phyloP scores from a whole-genome alignment of 176 grass and related monocot species.

The Carex scoparia region DNA sequence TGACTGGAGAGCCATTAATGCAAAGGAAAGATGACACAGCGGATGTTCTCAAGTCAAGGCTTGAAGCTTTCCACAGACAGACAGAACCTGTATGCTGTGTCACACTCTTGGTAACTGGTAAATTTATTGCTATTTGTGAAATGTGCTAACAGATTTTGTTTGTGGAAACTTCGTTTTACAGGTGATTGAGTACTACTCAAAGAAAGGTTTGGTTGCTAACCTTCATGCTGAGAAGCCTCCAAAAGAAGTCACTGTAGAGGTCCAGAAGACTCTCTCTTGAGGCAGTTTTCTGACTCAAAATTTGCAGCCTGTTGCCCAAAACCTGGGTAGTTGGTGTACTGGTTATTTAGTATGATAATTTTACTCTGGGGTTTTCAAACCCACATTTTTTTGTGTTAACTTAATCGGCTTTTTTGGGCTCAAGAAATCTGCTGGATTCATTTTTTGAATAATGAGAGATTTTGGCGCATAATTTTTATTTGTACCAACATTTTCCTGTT shows the following conservation, averaged over 20 bases:
- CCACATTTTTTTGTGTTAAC: constrained; percentile 13
- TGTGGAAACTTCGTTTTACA: constrained; percentile 22
- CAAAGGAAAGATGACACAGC: constrained; percentile 98
- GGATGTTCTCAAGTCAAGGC: constrained; percentile 86
- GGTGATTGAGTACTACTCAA: constrained; percentile 88
- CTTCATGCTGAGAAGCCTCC: constrained; percentile 79
- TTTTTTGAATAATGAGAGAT: constrained; percentile 42
- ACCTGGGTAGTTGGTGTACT: constrained; percentile 22
- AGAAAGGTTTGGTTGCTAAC: constrained; percentile 64
- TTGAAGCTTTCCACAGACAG: constrained; percentile 93
- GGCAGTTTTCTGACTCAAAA: neutral
- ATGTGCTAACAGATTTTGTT: neutral
- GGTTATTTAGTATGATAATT: constrained; percentile 29
- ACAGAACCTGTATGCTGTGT: constrained; percentile 71
- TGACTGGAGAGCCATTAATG: constrained; percentile 87
- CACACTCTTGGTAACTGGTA: constrained; percentile 10
- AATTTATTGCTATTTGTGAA: neutral
- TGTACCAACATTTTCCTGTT: constrained; percentile 22
- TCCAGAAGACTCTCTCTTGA: constrained; percentile 75
- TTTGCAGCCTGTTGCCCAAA: constrained; percentile 20
- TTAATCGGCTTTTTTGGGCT: constrained; percentile 31
- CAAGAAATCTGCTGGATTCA: constrained; percentile 12
- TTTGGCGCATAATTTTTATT: constrained; percentile 12
- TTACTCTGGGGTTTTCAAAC: constrained; percentile 21
- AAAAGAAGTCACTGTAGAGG: constrained; percentile 60